A percentile compares a stretch with the other conserved stretches of the same genome.
phyloP scores from a whole-genome alignment of 2,329 filamentous ascomycete genomes.

The Trichoderma atroviride region DNA sequence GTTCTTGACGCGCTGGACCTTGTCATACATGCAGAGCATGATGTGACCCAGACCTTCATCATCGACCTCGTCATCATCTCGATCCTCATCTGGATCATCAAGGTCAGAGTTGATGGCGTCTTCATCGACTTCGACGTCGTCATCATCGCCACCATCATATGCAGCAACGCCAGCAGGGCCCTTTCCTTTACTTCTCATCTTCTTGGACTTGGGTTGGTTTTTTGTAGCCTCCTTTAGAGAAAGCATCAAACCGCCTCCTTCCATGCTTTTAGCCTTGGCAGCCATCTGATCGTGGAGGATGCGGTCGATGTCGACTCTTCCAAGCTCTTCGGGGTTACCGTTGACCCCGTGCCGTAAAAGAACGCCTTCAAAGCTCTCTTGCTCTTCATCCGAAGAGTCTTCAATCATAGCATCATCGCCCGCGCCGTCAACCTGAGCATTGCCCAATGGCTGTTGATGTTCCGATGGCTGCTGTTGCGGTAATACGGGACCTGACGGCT shows the following conservation, averaged over 20 bases:
- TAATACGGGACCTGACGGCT: conserved; percentile 31
- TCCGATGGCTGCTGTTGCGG: conserved; percentile 38
- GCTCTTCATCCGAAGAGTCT: conserved; percentile 46
- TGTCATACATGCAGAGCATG: conserved; percentile 99
- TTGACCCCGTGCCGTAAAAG: conserved; percentile 59
- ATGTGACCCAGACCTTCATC: conserved; percentile 83
- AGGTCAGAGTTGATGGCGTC: conserved; percentile 99
- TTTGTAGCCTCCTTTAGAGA: conserved; percentile 62
- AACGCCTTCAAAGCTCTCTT: conserved; percentile 59
- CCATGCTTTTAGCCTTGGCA: conserved; percentile 66
- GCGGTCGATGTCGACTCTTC: conserved; percentile 65
- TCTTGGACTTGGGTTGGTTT: conserved; percentile 29
- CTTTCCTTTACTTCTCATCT: conserved; percentile 34
- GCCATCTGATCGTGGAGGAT: conserved; percentile 70
- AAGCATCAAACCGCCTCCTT: conserved; percentile 76
- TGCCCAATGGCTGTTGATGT: conserved; percentile 38
- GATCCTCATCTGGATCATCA: conserved; percentile 87
- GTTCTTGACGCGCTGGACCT: conserved; percentile 98
- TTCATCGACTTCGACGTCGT: conserved; percentile 67
- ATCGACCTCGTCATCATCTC: conserved; percentile 82
- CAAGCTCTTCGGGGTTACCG: conserved; percentile 59
- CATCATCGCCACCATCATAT: conserved; percentile 65
- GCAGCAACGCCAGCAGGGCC: conserved; percentile 44
- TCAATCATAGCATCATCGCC: conserved; percentile 54
- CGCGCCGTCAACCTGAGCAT: conserved; percentile 73